Evolutionary conservation across 805 yeast genomes (phyloP).

Genomic region (Metschnikowia colocasiae): DNA sequence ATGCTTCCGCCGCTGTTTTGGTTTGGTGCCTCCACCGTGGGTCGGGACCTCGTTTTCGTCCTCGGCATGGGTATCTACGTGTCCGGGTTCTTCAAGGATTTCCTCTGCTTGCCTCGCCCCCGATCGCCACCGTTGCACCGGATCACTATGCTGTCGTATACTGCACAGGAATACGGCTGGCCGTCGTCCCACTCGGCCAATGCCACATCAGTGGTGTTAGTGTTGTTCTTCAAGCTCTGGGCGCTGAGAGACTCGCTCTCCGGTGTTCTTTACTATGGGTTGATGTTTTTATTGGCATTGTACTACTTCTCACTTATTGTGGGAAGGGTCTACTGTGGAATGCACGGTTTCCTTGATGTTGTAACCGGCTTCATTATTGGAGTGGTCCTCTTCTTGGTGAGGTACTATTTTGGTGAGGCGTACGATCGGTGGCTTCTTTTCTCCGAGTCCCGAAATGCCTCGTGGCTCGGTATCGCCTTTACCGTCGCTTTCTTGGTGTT

Average conservation of each 20-base stretch:
- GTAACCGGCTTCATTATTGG: constrained; percentile 67
- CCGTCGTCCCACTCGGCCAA: constrained; percentile 95
- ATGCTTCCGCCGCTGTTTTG: constrained; percentile 83
- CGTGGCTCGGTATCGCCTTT: constrained; percentile 20
- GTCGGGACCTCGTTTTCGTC: constrained; percentile 58
- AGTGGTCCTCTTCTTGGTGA: constrained; percentile 41
- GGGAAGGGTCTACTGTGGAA: constrained; percentile 92
- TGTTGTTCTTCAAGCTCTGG: constrained; percentile 26
- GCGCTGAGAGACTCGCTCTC: constrained; percentile 14
- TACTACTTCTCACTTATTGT: constrained; percentile 64
- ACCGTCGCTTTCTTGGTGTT: constrained; percentile 37
- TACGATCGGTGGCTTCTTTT: constrained; percentile 47
- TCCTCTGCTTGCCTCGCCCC: constrained; percentile 88
- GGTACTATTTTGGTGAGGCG: constrained; percentile 37
- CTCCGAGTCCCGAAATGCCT: constrained; percentile 20
- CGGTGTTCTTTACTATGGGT: constrained; percentile 11
- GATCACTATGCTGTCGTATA: constrained; percentile 85
- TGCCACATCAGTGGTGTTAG: constrained; percentile 75
- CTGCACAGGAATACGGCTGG: constrained; percentile 90
- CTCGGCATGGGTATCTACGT: constrained; percentile 68
- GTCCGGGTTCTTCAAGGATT: constrained; percentile 78
- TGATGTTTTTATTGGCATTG: constrained; percentile 23
- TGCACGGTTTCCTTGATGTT: constrained; percentile 91
- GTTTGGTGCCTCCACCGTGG: constrained; percentile 60
- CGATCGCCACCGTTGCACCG: constrained; percentile 87